phyloP scores from a whole-genome alignment of 768 basidiomycete genomes.

The Tylopilus sp. region DNA sequence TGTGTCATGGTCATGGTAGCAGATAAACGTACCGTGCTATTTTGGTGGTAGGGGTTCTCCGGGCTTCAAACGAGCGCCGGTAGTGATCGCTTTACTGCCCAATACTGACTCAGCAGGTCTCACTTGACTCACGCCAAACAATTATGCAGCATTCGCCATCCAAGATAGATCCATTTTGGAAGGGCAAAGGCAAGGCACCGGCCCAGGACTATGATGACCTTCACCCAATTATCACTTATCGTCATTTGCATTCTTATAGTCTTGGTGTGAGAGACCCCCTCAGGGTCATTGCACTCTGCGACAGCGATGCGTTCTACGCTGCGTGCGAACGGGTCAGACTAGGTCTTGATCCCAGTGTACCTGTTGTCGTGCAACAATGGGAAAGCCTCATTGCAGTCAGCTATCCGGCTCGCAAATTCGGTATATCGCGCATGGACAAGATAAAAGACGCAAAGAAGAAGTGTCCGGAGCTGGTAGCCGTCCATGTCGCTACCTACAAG shows the following conservation, averaged over 20 bases:
- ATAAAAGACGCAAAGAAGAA: slow-evolving; percentile 77
- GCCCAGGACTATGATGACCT: slow-evolving; percentile 56
- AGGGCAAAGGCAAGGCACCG: slow-evolving; percentile 53
- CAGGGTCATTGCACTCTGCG: slow-evolving; percentile 85
- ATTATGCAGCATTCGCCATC: slow-evolving; percentile 1
- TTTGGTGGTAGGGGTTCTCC: too few relatives aligned
- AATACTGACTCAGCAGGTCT: too few relatives aligned
- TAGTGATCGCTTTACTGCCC: too few relatives aligned
- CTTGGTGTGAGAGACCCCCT: slow-evolving; percentile 73
- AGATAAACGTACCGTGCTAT: too few relatives aligned
- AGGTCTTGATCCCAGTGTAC: slow-evolving; percentile 54
- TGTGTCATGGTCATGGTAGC: too few relatives aligned
- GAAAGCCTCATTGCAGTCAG: slow-evolving; percentile 89
- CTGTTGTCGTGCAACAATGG: slow-evolving; percentile 88
- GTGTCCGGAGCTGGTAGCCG: slow-evolving; percentile 79
- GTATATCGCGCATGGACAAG: slow-evolving; percentile 90
- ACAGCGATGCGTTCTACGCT: slow-evolving; percentile 82
- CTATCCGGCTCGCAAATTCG: slow-evolving; percentile 89
- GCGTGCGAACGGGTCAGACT: slow-evolving; percentile 86
- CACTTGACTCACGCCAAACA: too few relatives aligned
- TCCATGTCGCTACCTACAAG: slow-evolving; percentile 94
- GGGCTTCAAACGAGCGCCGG: too few relatives aligned
- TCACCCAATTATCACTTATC: slow-evolving; percentile 69
- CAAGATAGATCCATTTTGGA: slow-evolving; percentile 34
- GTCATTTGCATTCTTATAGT: slow-evolving; percentile 67